Evolutionary conservation across 176 grass and related monocot genomes (phyloP).

Genomic region (Metroxylon sagu): DNA sequence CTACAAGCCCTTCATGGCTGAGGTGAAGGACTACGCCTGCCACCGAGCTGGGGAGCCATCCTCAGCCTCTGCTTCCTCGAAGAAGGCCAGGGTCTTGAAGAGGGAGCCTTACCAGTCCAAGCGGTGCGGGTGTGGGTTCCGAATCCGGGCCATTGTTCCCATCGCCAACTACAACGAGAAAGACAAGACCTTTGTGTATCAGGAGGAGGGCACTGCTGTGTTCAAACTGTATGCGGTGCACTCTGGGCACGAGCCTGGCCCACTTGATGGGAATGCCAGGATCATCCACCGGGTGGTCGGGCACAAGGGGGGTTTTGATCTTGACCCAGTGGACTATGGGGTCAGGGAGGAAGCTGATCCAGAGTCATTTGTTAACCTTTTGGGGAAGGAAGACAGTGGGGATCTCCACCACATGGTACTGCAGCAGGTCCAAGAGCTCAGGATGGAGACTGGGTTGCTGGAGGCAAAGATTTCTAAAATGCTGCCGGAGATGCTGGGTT

Average conservation of each 20-base stretch:
- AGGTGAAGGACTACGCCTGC: constrained; percentile 98
- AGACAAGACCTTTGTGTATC: constrained; percentile 93
- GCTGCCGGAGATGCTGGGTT: constrained; percentile 41
- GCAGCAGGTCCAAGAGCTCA: constrained; percentile 66
- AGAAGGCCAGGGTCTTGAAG: constrained; percentile 73
- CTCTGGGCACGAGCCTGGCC: constrained; percentile 88
- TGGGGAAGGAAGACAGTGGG: constrained; percentile 38
- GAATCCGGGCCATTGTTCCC: constrained; percentile 91
- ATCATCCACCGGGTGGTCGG: constrained; percentile 93
- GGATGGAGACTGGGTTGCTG: constrained; percentile 40
- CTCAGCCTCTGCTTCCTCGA: constrained; percentile 22
- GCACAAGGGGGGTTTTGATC: constrained; percentile 71
- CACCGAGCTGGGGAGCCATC: constrained; percentile 81
- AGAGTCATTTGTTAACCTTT: constrained; percentile 32
- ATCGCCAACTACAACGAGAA: constrained; percentile 98
- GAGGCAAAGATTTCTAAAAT: constrained; percentile 78
- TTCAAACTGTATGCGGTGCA: constrained; percentile 96
- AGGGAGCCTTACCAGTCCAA: constrained; percentile 96
- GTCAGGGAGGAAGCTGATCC: constrained; percentile 64
- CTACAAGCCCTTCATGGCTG: constrained; percentile 97
- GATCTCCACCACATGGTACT: constrained; percentile 52
- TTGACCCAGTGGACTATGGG: constrained; percentile 80
- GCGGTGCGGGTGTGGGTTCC: constrained; percentile 93
- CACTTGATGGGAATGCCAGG: constrained; percentile 92
- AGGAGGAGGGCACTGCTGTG: constrained; percentile 87